Base-by-base conservation (phyloP, 2,329 filamentous ascomycete genomes). In the Bisporella sp. region DNA sequence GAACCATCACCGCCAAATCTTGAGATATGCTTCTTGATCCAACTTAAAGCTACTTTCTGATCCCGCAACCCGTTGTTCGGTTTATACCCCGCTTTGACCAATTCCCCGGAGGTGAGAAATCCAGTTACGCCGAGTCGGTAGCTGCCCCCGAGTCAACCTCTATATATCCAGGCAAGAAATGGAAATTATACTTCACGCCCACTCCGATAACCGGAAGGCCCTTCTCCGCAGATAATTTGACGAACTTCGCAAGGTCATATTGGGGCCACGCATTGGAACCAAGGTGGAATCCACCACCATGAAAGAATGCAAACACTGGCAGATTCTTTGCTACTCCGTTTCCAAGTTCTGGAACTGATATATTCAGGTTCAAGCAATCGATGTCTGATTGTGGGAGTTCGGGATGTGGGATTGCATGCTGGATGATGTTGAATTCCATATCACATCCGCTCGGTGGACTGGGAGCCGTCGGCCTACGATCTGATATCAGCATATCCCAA, bases 11-110 rank as follows among this genome's bases (percentile, higher is more conserved):
- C 81, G 0, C 80, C 80, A 63, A 85, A 81, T 6, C 64, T 66
- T 4, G 64, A 72, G 46, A 81, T 75, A 62, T 81, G 82, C 31
- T 72, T 66, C 53, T 71, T 69, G 39, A 84, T 73, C 81, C 81
- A 85, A 47, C 70, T 65, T 28, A 84, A 68, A 11, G 78, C 71
- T 21, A 73, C 60, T 54, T 76, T 71, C 64, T 84, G 80, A 58
- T 85, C 82, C 54, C 72, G 69, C 46, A 85, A 64, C 1, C 83
- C 84, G 28, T 41, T 46, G 41, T 45, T n/a, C 81, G 66, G 54
- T 87, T 87, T 46, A 81, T 66, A 40, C 76, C 58, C 0, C 77
- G 48, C 31, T 30, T 43, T 44, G 29, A 4, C 30, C 43, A 53
- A 30, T 46, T 75, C 74, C 42, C 69, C 59, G 0, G 75, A 77